Conservation (phyloP, 83 land plant genomes). For the Diphasiastrum complanatum region DNA sequence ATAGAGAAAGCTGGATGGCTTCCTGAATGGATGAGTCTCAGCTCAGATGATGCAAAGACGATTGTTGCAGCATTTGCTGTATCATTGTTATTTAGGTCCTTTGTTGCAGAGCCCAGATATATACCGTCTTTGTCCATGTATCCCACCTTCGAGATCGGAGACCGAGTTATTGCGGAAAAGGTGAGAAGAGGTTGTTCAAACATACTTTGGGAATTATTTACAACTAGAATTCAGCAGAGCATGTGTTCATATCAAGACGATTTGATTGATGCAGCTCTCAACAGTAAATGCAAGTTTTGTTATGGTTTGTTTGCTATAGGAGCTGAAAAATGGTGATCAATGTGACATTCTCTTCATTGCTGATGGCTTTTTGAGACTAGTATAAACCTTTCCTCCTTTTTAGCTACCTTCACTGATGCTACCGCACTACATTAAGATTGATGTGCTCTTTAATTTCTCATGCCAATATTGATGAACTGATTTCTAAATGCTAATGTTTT, state of each 20-base stretch:
- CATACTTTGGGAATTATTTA: background rate
- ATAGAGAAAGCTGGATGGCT: conserved; percentile 26
- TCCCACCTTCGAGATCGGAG: conserved; percentile 87
- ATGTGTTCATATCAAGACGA: background rate
- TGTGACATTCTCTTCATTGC: no score
- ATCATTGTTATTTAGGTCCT: conserved; percentile 59
- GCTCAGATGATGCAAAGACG: conserved; percentile 68
- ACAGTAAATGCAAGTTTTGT: no score
- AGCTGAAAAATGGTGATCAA: no score
- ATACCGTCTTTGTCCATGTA: conserved; percentile 90
- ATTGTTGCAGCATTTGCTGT: conserved; percentile 54
- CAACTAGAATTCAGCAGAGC: background rate
- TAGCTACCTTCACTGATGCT: background rate
- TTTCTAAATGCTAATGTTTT: background rate
- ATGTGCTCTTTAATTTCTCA: background rate
- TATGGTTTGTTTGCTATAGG: no score
- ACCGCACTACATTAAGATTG: background rate
- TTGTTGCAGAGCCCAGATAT: conserved; percentile 76
- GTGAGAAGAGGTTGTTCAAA: no score
- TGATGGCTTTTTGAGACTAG: background rate
- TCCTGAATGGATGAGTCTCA: conserved; percentile 56
- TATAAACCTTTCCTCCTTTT: background rate
- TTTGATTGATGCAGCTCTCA: background rate
- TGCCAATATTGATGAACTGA: no score
- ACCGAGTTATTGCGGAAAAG: conserved; percentile 86